Percentiles rank a stretch among this genome's conserved stretches.
phyloP scores from a whole-genome alignment of 2,329 filamentous ascomycete genomes.

The Penicillium concentricum region DNA sequence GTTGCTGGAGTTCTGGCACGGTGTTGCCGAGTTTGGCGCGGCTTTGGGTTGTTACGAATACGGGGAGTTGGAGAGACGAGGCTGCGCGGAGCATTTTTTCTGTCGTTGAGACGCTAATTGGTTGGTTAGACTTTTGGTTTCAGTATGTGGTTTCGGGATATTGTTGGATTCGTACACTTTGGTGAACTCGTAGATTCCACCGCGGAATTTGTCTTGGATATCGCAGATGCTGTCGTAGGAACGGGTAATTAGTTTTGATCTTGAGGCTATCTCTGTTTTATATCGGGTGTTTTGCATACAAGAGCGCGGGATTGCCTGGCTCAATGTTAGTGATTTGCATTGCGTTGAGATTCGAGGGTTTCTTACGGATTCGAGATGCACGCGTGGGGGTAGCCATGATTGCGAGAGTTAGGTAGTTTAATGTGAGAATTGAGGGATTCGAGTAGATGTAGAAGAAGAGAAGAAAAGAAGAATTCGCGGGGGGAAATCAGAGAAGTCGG shows the following conservation, averaged over 20 bases:
- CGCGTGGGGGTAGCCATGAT: conserved; percentile 15
- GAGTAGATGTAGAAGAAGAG: not conserved
- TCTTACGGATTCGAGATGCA: conserved; percentile 29
- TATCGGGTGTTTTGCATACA: conserved; percentile 34
- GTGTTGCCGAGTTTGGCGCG: conserved; percentile 74
- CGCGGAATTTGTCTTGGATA: conserved; percentile 87
- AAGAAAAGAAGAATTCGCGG: not conserved
- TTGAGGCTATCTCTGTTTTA: not conserved
- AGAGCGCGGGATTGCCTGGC: conserved; percentile 47
- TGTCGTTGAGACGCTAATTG: conserved; percentile 60
- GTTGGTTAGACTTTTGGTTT: not conserved
- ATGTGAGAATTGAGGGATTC: not conserved
- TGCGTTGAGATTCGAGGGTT: not conserved
- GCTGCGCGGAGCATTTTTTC: conserved; percentile 67
- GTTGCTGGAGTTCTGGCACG: conserved; percentile 67
- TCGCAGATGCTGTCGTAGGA: conserved; percentile 72
- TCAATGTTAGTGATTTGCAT: conserved; percentile 12
- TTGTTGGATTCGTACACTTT: conserved; percentile 60
- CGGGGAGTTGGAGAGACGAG: conserved; percentile 59
- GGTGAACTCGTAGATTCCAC: conserved; percentile 77
- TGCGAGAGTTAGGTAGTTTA: not conserved
- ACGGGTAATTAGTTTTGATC: not conserved
- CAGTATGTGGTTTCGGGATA: not conserved
- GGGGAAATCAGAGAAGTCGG: conserved; percentile 9
- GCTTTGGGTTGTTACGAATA: conserved; percentile 85